These are phyloP conservation scores for Bertia moriformis DNA, from an alignment of 2,329 filamentous ascomycete species.

Conservation along the genomic window DNA sequence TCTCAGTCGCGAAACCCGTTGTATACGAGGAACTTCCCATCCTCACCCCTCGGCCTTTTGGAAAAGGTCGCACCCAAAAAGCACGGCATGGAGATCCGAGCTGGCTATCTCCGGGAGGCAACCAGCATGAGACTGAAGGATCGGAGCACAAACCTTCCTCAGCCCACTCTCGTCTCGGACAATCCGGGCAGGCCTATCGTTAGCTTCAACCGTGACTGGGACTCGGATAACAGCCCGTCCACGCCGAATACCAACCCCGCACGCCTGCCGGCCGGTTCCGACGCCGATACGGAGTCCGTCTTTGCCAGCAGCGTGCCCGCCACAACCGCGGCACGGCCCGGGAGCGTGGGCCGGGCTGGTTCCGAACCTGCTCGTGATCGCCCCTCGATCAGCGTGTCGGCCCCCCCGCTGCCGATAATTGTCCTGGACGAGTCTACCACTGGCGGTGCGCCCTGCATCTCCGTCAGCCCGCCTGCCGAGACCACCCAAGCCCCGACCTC, in stretches of 20 bases:
- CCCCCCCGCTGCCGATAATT: too few species aligned
- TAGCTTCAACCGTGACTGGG: slow-evolving; percentile 83
- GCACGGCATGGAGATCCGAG: slow-evolving; percentile 68
- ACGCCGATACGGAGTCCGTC: slow-evolving; percentile 13
- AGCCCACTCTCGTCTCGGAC: slow-evolving; percentile 81
- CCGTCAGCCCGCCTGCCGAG: too few species aligned
- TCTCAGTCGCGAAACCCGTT: slow-evolving; percentile 67
- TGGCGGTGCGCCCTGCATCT: too few species aligned
- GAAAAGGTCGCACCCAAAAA: slow-evolving; percentile 41
- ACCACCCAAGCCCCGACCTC: neutral
- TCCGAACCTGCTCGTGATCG: neutral
- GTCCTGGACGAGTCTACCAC: too few species aligned
- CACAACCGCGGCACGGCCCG: neutral
- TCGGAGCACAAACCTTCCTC: slow-evolving; percentile 73
- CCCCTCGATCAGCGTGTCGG: neutral
- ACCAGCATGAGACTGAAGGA: slow-evolving; percentile 82
- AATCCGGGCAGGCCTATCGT: slow-evolving; percentile 84
- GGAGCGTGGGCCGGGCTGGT: neutral
- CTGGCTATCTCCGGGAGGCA: slow-evolving; percentile 77
- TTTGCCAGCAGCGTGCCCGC: neutral
- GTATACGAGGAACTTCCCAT: slow-evolving; percentile 55
- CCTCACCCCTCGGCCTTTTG: slow-evolving; percentile 14
- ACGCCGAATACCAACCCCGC: too few species aligned
- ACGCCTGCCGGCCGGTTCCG: slow-evolving; percentile 10
- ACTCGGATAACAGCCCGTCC: slow-evolving; percentile 38